Percentiles rank a stretch among this genome's conserved stretches.
Evolutionary conservation across 371 early-diverging fungal species (phyloP).

Genomic region (Mucor mucedo): DNA sequence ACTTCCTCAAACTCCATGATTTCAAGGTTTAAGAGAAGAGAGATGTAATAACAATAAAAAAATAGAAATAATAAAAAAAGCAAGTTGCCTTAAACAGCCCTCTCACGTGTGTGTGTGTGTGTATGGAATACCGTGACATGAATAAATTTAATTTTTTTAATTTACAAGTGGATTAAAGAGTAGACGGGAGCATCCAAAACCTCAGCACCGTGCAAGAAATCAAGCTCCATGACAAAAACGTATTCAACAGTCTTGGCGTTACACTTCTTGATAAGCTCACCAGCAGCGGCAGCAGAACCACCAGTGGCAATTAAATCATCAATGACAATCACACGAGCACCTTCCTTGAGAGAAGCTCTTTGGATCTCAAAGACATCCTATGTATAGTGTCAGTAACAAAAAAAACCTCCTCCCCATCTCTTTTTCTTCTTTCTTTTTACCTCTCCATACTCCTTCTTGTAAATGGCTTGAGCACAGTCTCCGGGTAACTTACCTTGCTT

Average conservation of each 20-base stretch:
- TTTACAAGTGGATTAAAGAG: constrained; percentile 81
- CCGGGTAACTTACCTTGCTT: constrained; percentile 98
- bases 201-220: constrained; percentile 80
- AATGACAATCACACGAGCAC: constrained; percentile 87
- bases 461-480: constrained; percentile 67
- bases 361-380: constrained; percentile 94
- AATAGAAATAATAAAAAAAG: not conserved
- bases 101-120: no score
- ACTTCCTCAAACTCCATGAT: constrained; percentile 23
- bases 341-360: constrained; percentile 76
- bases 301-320: constrained; percentile 98
- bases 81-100: not conserved
- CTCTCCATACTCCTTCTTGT: constrained; percentile 95
- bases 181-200: constrained; percentile 85
- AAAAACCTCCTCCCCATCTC: not conserved
- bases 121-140: not conserved
- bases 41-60: not conserved
- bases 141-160: not conserved
- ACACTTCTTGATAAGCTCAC: constrained; percentile 76
- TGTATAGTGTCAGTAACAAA: not conserved
- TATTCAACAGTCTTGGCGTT: constrained; percentile 83
- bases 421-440: constrained; percentile 51
- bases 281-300: constrained; percentile 85
- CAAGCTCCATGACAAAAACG: constrained; percentile 91
- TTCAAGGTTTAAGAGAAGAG: not conserved